A percentile compares a stretch with the other conserved stretches of the same genome.
Evolutionary conservation across 768 basidiomycete species (phyloP).

Genomic region (Panus rudis): DNA sequence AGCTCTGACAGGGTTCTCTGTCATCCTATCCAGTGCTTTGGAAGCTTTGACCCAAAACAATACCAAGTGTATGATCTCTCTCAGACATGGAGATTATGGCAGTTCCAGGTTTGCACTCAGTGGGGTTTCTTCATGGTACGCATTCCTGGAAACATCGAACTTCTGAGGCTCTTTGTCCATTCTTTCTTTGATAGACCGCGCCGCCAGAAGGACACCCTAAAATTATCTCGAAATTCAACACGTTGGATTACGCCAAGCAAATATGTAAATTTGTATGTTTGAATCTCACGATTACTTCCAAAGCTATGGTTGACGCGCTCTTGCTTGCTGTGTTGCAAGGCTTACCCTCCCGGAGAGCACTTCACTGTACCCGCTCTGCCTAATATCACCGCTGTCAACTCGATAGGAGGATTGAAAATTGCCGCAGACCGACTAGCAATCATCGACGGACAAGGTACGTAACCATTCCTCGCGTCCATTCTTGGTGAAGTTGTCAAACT

Average conservation of each 20-base stretch:
- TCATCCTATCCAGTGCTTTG: slow-evolving; percentile 66
- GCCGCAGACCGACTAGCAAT: slow-evolving; percentile 77
- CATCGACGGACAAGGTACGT: slow-evolving; percentile 73
- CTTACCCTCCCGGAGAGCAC: slow-evolving; percentile 70
- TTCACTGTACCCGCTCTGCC: slow-evolving; percentile 67
- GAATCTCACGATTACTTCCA: background rate
- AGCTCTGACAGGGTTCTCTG: too few species aligned
- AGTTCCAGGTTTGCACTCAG: slow-evolving; percentile 88
- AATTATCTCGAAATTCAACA: slow-evolving; percentile 71
- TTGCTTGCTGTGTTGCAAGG: slow-evolving; percentile 30
- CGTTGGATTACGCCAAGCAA: slow-evolving; percentile 56
- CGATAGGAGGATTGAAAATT: slow-evolving; percentile 73
- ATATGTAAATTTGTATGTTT: slow-evolving; percentile 51
- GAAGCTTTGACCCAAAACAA: slow-evolving; percentile 62
- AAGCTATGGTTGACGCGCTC: too few species aligned
- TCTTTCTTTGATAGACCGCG: slow-evolving; percentile 53
- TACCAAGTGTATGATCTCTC: slow-evolving; percentile 56
- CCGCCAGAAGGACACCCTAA: slow-evolving; percentile 61
- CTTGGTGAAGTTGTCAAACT: background rate
- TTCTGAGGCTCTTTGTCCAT: background rate
- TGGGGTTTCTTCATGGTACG: slow-evolving; percentile 42
- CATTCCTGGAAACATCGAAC: background rate
- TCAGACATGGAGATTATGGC: slow-evolving; percentile 83
- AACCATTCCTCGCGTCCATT: background rate
- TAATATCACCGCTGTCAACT: slow-evolving; percentile 75